Evolutionary conservation across 2,329 filamentous ascomycete species (phyloP), one percentile per base, ranked within the genome.

Genomic region (Arachnomyces sp.): DNA sequence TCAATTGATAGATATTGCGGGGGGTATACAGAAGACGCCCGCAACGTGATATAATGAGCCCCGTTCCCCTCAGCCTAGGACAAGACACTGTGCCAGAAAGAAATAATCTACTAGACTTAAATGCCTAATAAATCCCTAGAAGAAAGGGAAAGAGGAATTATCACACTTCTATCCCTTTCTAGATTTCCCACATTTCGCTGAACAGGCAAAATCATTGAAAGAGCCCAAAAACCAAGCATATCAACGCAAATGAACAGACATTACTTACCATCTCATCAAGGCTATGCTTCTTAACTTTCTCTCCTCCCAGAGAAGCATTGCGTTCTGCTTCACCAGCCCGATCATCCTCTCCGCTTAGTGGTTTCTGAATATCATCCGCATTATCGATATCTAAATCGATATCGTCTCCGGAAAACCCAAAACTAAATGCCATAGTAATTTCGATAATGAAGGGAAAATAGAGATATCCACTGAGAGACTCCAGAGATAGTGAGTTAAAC

Each of bases 371-470:
- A 59, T 56, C 42, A 48, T 52, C 17, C 18, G 40, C 59, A 32
- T 66, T 56, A n/a, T 54, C 52, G 12, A 61, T 59, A 40, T 72
- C 69, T 17, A 65, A 60, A 38, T 75, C 73, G 56, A 76, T 77
- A 50, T 78, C 75, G 44, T 79, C 74, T 14, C 72, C 73, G 0
- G 70, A 67, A 50, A 80, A 80, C 13, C 73, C 73, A 46, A 80
- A 80, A 42, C 70, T 72, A 54, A 80, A 78, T 13, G 49, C 35
- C 21, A 25, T 25, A 25, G 21, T 9, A 9, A 52, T 62, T 4
- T 56, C 47, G 55, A 61, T 61, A 29, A 14, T 48, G 34, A 3
- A 39, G 32, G 3, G 9, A n/a, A 18, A 21, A 25, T 28, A 35
- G n/a, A n/a, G n/a, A n/a, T n/a, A n/a, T n/a, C n/a, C n/a, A n/a